Conservation (phyloP, 2,329 filamentous ascomycete genomes). For the Verticillium albo-atrum region DNA sequence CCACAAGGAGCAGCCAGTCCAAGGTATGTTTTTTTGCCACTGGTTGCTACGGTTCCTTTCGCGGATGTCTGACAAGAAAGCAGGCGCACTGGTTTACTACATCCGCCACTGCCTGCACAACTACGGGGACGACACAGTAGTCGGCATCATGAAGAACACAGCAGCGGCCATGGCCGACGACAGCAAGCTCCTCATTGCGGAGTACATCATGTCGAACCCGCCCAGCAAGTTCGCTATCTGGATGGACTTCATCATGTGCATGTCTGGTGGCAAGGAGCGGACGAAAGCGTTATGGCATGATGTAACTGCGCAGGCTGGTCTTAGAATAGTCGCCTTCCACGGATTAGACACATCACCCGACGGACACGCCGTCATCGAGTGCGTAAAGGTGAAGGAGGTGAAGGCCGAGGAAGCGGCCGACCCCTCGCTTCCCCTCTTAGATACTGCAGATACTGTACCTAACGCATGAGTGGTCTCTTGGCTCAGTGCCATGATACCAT, state of each 20-base stretch:
- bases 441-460: not conserved
- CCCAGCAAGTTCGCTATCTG: slow-evolving; percentile 17
- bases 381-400: slow-evolving; percentile 5
- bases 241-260: slow-evolving; percentile 26
- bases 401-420: slow-evolving; percentile 1
- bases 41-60: not conserved
- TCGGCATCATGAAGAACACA: slow-evolving; percentile 24
- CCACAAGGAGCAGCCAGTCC: slow-evolving; percentile 17
- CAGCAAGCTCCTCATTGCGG: slow-evolving; percentile 27
- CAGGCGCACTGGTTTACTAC: slow-evolving; percentile 30
- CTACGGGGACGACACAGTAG: slow-evolving; percentile 25
- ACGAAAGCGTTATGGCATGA: slow-evolving; percentile 18
- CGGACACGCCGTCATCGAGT: slow-evolving; percentile 14
- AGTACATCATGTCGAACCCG: slow-evolving; percentile 22
- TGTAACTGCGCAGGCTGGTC: slow-evolving; percentile 17
- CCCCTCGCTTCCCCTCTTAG: not conserved
- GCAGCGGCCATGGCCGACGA: slow-evolving; percentile 23
- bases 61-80: not conserved
- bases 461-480: not conserved
- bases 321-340: slow-evolving; percentile 18
- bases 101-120: slow-evolving; percentile 33
- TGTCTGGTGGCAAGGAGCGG: slow-evolving; percentile 27
- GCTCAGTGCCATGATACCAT: not conserved
- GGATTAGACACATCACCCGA: slow-evolving; percentile 10
- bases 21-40: slow-evolving; percentile 3